These are phyloP conservation scores for Artemisia argyi DNA, from an alignment of 129 eudicot species.

Conservation along the genomic window DNA sequence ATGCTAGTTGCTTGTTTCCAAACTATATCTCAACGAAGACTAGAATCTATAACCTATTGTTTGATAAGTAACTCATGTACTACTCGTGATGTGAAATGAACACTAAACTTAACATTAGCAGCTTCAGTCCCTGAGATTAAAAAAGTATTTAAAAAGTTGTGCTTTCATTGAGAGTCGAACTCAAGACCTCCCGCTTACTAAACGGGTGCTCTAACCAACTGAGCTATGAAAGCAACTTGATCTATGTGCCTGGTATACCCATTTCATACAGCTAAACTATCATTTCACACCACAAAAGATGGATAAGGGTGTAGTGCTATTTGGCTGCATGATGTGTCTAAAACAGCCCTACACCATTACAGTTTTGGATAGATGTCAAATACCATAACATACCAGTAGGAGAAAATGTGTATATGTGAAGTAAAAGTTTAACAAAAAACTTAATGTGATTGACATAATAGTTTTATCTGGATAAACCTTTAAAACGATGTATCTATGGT, in stretches of 20 bases:
- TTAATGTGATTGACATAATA: neutral
- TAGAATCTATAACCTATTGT: no score
- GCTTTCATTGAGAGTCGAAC: no score
- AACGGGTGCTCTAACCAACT: no score
- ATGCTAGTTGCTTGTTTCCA: no score
- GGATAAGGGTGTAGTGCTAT: neutral
- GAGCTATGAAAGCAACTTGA: neutral
- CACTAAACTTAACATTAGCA: no score
- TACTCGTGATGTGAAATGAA: no score
- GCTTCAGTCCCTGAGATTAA: no score
- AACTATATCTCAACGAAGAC: neutral
- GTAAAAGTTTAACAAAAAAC: neutral
- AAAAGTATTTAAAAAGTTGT: no score
- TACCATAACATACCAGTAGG: neutral
- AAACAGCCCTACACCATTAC: slow-evolving; percentile 5
- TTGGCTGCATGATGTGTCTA: slow-evolving; percentile 13
- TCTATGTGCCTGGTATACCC: neutral
- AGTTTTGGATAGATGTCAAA: neutral
- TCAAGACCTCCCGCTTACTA: no score
- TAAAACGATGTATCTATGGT: neutral
- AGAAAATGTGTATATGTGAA: neutral
- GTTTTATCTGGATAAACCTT: neutral
- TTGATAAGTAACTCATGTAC: no score
- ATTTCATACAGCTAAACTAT: neutral
- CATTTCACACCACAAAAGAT: neutral